A percentile compares a stretch with the other conserved stretches of the same genome.
Evolutionary conservation across 2,329 filamentous ascomycete genomes (phyloP).

Genomic region (Alternaria novae-zelandiae): DNA sequence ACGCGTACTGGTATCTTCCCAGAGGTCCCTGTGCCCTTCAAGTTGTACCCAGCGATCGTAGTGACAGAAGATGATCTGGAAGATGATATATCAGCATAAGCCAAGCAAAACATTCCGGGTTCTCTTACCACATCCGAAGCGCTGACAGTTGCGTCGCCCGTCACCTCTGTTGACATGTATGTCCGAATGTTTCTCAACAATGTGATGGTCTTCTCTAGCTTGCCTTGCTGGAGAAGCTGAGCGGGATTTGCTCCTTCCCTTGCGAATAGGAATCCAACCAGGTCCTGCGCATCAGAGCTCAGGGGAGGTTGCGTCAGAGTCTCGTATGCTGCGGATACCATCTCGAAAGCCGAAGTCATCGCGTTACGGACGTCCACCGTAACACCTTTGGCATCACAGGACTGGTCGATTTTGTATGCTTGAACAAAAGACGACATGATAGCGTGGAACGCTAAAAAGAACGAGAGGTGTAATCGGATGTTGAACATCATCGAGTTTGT

Average conservation of each 20-base stretch:
- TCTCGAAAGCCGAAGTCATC: conserved; percentile 13
- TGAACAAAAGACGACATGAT: not conserved
- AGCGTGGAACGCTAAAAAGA: not conserved
- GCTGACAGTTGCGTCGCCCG: not conserved
- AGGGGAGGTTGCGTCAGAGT: not conserved
- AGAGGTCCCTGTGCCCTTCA: no score
- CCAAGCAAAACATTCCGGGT: not conserved
- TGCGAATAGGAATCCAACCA: conserved; percentile 9
- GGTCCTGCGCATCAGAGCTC: not conserved
- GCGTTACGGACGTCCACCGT: conserved; percentile 6
- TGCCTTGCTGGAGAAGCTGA: not conserved
- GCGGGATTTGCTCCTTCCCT: not conserved
- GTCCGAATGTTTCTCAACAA: not conserved
- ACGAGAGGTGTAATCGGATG: not conserved
- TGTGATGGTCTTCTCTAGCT: not conserved
- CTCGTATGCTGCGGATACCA: conserved; percentile 9
- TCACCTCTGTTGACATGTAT: not conserved
- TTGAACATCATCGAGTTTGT: not conserved
- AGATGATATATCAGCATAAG: not conserved
- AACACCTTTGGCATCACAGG: conserved; percentile 7
- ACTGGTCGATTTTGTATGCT: conserved; percentile 12
- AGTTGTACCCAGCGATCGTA: not conserved
- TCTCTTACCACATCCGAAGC: conserved; percentile 6
- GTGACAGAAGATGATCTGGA: conserved; percentile 12
- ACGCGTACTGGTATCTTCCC: no score